phyloP scores from a whole-genome alignment of 768 basidiomycete genomes.

The Lactarius tabidus region DNA sequence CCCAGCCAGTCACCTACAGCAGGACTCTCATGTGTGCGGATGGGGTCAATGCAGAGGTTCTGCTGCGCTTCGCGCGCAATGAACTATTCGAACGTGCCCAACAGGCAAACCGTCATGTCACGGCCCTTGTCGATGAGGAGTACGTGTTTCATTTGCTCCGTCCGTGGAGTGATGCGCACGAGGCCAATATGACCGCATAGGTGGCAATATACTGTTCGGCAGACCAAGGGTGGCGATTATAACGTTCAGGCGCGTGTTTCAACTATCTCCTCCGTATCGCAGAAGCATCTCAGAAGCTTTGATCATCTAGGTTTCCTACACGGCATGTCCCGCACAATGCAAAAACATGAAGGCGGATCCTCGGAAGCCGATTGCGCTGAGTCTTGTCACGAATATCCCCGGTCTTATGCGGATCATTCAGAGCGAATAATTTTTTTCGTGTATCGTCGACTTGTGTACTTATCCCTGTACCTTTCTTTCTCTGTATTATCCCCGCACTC shows the following conservation, averaged over 20 bases:
- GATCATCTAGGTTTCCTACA: slow-evolving; percentile 52
- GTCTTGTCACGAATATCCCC: slow-evolving; percentile 56
- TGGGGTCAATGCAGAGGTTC: slow-evolving; percentile 19
- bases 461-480: not conserved
- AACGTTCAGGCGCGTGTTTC: slow-evolving; percentile 52
- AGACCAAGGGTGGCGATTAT: slow-evolving; percentile 54
- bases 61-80: slow-evolving; percentile 18
- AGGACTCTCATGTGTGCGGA: slow-evolving; percentile 17
- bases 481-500: not conserved
- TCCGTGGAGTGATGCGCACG: slow-evolving; percentile 16
- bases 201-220: slow-evolving; percentile 59
- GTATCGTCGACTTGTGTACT: not conserved
- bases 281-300: no score
- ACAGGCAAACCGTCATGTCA: slow-evolving; percentile 47
- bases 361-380: slow-evolving; percentile 56
- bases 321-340: slow-evolving; percentile 50
- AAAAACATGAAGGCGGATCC: slow-evolving; percentile 48
- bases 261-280: not conserved
- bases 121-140: slow-evolving; percentile 67
- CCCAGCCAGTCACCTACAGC: slow-evolving; percentile 8
- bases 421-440: slow-evolving; percentile 30
- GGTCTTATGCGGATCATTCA: slow-evolving; percentile 72
- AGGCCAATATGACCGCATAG: slow-evolving; percentile 33
- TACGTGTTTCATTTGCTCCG: slow-evolving; percentile 35
- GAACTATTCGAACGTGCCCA: slow-evolving; percentile 50